These are phyloP conservation scores for Cladorrhinum sp. DNA, from an alignment of 2,329 filamentous ascomycete species.

Conservation along the genomic window DNA sequence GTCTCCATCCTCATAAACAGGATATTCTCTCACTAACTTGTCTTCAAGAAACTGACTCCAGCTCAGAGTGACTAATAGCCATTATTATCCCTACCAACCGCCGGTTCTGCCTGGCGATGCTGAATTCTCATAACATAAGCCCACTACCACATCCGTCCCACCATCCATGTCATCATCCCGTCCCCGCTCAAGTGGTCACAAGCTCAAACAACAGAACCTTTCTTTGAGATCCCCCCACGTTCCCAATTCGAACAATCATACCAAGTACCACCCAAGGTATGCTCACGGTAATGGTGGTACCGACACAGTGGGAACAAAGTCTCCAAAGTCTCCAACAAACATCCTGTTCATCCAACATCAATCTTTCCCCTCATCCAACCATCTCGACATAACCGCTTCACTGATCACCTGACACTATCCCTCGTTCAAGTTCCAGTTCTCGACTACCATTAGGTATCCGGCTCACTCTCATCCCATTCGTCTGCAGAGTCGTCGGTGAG, in stretches of 20 bases:
- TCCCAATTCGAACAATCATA: neutral
- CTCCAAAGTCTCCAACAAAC: no score
- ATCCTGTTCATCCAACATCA: neutral
- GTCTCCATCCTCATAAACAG: neutral
- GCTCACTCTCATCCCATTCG: no score
- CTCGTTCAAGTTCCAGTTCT: no score
- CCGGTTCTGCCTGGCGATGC: neutral
- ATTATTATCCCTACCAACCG: neutral
- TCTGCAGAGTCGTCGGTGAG: no score
- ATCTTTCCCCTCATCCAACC: neutral
- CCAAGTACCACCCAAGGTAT: neutral
- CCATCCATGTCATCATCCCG: neutral
- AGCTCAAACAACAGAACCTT: neutral
- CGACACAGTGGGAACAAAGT: no score
- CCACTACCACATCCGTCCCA: neutral
- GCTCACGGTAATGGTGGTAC: neutral
- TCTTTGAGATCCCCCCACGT: neutral
- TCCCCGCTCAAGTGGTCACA: neutral
- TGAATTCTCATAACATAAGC: neutral
- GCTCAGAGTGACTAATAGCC: neutral
- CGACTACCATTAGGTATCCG: no score
- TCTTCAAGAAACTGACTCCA: neutral
- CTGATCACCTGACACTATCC: no score
- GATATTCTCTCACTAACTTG: neutral
- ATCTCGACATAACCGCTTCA: neutral